phyloP scores from a whole-genome alignment of 2,329 filamentous ascomycete species.

The Fusarium sororula region DNA sequence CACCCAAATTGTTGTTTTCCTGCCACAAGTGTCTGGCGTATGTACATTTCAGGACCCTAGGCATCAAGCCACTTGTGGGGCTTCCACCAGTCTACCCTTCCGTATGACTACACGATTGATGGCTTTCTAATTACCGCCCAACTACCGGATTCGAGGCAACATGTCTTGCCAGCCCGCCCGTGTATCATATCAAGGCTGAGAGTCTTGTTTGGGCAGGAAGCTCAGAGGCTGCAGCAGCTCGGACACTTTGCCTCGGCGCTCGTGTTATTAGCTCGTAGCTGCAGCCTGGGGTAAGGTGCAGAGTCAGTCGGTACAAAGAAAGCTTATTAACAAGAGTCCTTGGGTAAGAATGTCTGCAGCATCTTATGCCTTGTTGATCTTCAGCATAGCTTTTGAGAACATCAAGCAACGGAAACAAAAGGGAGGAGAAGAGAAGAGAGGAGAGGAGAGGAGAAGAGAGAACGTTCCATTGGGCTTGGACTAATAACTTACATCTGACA shows the following conservation, averaged over 20 bases:
- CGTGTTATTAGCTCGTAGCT: slow-evolving; percentile 15
- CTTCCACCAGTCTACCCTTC: slow-evolving; percentile 23
- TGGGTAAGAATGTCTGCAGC: neutral
- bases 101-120: slow-evolving; percentile 27
- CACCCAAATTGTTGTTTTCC: slow-evolving; percentile 5
- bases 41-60: slow-evolving; percentile 12
- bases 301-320: slow-evolving; percentile 6
- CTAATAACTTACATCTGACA: neutral
- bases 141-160: slow-evolving; percentile 26
- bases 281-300: slow-evolving; percentile 16
- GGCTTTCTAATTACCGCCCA: slow-evolving; percentile 30
- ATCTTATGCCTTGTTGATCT: neutral
- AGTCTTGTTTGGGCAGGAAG: slow-evolving; percentile 4
- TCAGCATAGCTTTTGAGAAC: neutral
- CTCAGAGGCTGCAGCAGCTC: slow-evolving; percentile 7
- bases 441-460: neutral
- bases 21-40: slow-evolving; percentile 20
- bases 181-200: slow-evolving; percentile 14
- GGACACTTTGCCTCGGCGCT: slow-evolving; percentile 17
- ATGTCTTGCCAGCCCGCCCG: slow-evolving; percentile 21
- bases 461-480: neutral
- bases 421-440: neutral
- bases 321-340: slow-evolving; percentile 6
- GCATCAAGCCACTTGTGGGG: slow-evolving; percentile 2
- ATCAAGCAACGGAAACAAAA: neutral